Conservation (phyloP, 495 filamentous ascomycete genomes). For the Rostrohypoxylon terebratum region DNA sequence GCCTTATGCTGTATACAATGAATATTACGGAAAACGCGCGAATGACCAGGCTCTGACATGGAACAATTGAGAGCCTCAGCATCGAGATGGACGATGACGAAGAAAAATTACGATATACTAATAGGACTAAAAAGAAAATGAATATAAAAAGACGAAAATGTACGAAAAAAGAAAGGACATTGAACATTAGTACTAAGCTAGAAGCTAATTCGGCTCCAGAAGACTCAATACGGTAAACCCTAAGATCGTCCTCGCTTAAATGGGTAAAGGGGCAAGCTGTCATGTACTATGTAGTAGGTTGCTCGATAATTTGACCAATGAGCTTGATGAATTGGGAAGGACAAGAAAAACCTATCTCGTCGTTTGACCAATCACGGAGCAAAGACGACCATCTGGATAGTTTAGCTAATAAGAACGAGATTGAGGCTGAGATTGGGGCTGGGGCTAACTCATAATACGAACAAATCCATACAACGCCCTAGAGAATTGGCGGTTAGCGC, state of each 20-base stretch:
- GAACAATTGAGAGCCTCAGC: neutral
- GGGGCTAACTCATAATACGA: slow-evolving; percentile 42
- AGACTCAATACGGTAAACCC: slow-evolving; percentile 18
- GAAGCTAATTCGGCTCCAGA: slow-evolving; percentile 8
- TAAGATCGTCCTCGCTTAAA: slow-evolving; percentile 17
- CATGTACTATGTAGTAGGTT: neutral
- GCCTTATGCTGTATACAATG: slow-evolving; percentile 7
- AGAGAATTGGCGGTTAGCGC: neutral
- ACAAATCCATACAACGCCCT: slow-evolving; percentile 13
- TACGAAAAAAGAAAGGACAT: neutral
- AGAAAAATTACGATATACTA: neutral
- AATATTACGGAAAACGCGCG: neutral
- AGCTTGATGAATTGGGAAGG: slow-evolving; percentile 7
- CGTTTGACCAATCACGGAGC: slow-evolving; percentile 18
- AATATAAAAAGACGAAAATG: neutral
- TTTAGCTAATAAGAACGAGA: slow-evolving; percentile 34
- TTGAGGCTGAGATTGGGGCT: slow-evolving; percentile 42
- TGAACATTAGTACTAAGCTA: neutral
- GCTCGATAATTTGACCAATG: slow-evolving; percentile 26
- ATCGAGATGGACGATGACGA: slow-evolving; percentile 6
- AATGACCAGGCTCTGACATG: neutral
- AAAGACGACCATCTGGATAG: neutral
- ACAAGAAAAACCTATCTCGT: slow-evolving; percentile 14
- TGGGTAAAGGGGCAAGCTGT: slow-evolving; percentile 19
- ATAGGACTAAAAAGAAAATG: neutral